Conservation (phyloP, 768 basidiomycete species). For the Amanita rimosa region DNA sequence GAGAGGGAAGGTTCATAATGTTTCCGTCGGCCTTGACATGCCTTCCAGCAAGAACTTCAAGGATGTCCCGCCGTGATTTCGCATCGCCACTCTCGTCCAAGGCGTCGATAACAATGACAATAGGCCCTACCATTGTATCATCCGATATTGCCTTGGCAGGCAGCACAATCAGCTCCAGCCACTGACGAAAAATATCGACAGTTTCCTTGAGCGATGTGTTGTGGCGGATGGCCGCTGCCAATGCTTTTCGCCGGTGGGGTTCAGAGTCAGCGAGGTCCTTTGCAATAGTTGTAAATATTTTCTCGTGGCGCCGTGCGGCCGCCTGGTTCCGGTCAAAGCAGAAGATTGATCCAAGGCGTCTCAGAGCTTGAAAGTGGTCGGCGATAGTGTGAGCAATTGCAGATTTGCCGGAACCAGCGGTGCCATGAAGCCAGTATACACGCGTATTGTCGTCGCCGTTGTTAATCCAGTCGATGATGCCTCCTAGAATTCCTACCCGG, state of each 20-base stretch:
- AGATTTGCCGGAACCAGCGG: too few species aligned
- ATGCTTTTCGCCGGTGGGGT: too few species aligned
- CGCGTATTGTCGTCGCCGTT: not conserved
- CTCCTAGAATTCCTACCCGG: conserved; percentile 12
- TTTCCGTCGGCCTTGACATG: not conserved
- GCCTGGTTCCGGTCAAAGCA: too few species aligned
- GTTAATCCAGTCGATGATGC: conserved; percentile 15
- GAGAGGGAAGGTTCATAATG: conserved; percentile 11
- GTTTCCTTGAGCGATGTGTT: not conserved
- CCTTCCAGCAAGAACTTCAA: not conserved
- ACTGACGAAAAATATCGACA: not conserved
- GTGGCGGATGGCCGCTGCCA: too few species aligned
- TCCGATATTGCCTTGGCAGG: not conserved
- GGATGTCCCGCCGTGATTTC: not conserved
- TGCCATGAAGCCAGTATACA: not conserved
- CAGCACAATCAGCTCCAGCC: not conserved
- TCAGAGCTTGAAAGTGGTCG: too few species aligned
- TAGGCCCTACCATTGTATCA: not conserved
- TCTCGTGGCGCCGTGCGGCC: too few species aligned
- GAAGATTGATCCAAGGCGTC: too few species aligned
- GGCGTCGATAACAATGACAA: too few species aligned
- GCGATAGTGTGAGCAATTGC: not conserved
- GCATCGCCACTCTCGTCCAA: too few species aligned
- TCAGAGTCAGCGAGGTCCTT: too few species aligned
- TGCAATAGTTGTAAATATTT: too few species aligned